phyloP scores from a whole-genome alignment of 1,284 basidiomycete genomes.

The Naganishia cerealis region DNA sequence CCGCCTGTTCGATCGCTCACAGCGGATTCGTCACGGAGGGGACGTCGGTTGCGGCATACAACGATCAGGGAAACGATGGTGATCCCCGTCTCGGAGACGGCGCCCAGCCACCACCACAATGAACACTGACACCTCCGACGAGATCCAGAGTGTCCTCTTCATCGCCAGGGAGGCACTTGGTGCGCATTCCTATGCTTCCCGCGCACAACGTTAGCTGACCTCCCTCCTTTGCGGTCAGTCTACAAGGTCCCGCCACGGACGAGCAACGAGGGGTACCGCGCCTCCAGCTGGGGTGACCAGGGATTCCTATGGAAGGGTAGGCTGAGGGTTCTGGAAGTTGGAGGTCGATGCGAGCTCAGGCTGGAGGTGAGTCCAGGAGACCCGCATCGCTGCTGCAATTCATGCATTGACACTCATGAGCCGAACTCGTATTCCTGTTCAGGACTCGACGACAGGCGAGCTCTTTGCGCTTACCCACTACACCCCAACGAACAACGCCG shows the following conservation, averaged over 20 bases:
- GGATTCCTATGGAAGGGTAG: conserved; percentile 54
- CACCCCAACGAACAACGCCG: conserved; percentile 70
- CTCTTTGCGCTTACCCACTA: conserved; percentile 90
- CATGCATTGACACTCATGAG: neutral
- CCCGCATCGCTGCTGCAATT: too few species aligned
- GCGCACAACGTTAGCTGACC: neutral
- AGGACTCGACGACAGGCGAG: conserved; percentile 43
- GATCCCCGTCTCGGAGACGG: conserved; percentile 39
- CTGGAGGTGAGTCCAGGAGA: conserved; percentile 43
- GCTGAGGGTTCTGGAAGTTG: conserved; percentile 51
- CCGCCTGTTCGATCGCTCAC: neutral
- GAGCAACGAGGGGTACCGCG: conserved; percentile 52
- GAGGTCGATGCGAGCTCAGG: conserved; percentile 48
- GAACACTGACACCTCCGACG: conserved; percentile 40
- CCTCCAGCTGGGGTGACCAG: conserved; percentile 52
- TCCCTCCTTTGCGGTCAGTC: conserved; percentile 40
- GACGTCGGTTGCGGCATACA: neutral
- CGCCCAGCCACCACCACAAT: conserved; percentile 27
- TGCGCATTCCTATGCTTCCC: conserved; percentile 35
- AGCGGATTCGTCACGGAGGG: neutral
- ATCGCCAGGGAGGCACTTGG: conserved; percentile 54
- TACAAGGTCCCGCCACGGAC: conserved; percentile 55
- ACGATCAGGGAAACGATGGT: neutral
- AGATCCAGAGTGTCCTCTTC: conserved; percentile 54
- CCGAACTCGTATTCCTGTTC: neutral